Evolutionary conservation across 2,329 filamentous ascomycete species (phyloP).

Genomic region (Microsporum canis): DNA sequence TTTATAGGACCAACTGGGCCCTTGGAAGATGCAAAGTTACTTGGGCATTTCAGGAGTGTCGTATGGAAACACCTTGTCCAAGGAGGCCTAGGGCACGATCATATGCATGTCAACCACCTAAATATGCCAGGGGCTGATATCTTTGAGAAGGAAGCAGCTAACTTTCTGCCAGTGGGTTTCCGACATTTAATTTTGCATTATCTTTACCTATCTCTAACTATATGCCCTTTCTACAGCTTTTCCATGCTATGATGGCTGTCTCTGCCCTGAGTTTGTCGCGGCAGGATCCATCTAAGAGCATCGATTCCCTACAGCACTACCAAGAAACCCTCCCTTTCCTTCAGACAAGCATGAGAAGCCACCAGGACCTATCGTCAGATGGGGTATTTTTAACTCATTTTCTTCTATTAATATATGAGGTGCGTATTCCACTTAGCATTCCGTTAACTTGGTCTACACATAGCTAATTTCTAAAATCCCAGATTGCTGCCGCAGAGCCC

Average conservation of each 20-base stretch:
- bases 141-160: constrained; percentile 38
- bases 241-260: constrained; percentile 49
- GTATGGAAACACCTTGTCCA: constrained; percentile 34
- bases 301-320: constrained; percentile 45
- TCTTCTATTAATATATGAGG: constrained; percentile 47
- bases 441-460: constrained; percentile 10
- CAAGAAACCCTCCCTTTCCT: constrained; percentile 42
- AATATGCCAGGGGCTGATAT: constrained; percentile 29
- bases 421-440: constrained; percentile 20
- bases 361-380: constrained; percentile 44
- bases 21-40: constrained; percentile 26
- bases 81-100: constrained; percentile 17
- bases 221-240: constrained; percentile 31
- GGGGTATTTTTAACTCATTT: constrained; percentile 48
- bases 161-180: constrained; percentile 42
- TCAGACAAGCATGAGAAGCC: constrained; percentile 33
- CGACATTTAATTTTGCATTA: neutral
- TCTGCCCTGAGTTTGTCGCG: constrained; percentile 43
- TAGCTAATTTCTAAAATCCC: constrained; percentile 10
- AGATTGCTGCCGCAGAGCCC: constrained; percentile 36
- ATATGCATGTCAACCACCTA: constrained; percentile 17
- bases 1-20: constrained; percentile 16
- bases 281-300: constrained; percentile 35
- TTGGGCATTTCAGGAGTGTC: constrained; percentile 31
- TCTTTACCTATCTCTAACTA: neutral